Conservation (phyloP, 1,139 yeast species). For the Yamadazyma atlantica region DNA sequence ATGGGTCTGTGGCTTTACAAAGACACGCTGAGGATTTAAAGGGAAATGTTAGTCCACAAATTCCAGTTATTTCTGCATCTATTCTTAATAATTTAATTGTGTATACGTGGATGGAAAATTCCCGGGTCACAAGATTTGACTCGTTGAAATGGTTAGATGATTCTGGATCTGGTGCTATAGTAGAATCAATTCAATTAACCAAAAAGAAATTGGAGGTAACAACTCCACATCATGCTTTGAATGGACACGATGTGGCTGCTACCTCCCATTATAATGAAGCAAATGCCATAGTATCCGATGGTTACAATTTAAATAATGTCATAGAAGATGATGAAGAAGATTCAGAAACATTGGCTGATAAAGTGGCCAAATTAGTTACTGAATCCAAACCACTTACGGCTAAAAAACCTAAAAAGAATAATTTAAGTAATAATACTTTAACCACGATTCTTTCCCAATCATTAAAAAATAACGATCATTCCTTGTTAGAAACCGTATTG, state of each 20-base stretch:
- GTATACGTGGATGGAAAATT: constrained; percentile 73
- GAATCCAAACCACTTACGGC: constrained; percentile 27
- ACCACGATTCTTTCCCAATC: constrained; percentile 71
- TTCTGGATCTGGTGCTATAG: constrained; percentile 23
- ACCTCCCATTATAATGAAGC: constrained; percentile 68
- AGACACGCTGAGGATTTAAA: constrained; percentile 44
- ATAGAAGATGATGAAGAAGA: constrained; percentile 40
- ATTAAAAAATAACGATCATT: constrained; percentile 67
- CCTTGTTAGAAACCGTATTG: constrained; percentile 77
- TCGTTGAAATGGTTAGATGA: constrained; percentile 53
- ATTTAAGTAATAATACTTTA: constrained; percentile 47
- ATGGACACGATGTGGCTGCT: constrained; percentile 74
- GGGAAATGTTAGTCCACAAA: constrained; percentile 32
- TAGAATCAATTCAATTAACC: constrained; percentile 27
- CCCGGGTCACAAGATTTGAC: constrained; percentile 65
- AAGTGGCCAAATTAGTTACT: constrained; percentile 44
- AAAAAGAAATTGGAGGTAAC: constrained; percentile 40
- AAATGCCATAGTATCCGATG: constrained; percentile 62
- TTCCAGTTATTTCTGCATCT: constrained; percentile 41
- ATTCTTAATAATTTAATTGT: constrained; percentile 41
- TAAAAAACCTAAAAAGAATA: constrained; percentile 23
- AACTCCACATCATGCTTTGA: constrained; percentile 41
- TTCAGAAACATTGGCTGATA: constrained; percentile 58
- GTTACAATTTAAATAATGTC: constrained; percentile 60
- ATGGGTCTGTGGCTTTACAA: constrained; percentile 39